Evolutionary conservation across 2,329 filamentous ascomycete species (phyloP), one percentile per base, ranked within the genome.

Genomic region (Stenocarpella maydis): DNA sequence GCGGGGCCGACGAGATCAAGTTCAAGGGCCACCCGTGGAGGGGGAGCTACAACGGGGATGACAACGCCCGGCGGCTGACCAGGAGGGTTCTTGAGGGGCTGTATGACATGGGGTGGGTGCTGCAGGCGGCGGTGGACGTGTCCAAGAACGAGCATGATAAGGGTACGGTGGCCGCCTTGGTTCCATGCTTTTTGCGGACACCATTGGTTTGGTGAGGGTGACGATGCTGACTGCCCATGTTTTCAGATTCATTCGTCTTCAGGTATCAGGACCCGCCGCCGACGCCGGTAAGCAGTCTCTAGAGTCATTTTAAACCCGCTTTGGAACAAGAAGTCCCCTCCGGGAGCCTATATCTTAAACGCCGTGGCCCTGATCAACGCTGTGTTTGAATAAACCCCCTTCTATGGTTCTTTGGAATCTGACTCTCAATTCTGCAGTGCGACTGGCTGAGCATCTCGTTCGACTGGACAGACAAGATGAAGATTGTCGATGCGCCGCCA

Each of bases 371-470:
- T n/a, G n/a, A n/a, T n/a, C n/a, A n/a, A n/a, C n/a, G n/a, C n/a
- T n/a, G n/a, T n/a, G n/a, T n/a, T n/a, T n/a, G n/a, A n/a, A n/a
- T n/a, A n/a, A n/a, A n/a, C n/a, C n/a, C n/a, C n/a, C n/a, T n/a
- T n/a, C n/a, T n/a, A n/a, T n/a, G n/a, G n/a, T n/a, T n/a, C n/a
- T n/a, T n/a, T n/a, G n/a, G n/a, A n/a, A n/a, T n/a, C n/a, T n/a
- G n/a, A n/a, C n/a, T n/a, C n/a, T n/a, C n/a, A n/a, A n/a, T n/a
- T n/a, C n/a, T n/a, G n/a, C n/a, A n/a, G 8, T 78, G 77, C 63
- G 78, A 80, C 17, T 82, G 80, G 79, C 77, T 78, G 17, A 72
- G 75, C 47, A 77, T 82, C 37, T 76, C 75, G 3, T 82, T 82
- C 71, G 75, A 77, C 60, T 50, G 69, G 41, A 60, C 65, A 2